phyloP scores from a whole-genome alignment of 208 protist genomes.

The Phytomonas serpens region DNA sequence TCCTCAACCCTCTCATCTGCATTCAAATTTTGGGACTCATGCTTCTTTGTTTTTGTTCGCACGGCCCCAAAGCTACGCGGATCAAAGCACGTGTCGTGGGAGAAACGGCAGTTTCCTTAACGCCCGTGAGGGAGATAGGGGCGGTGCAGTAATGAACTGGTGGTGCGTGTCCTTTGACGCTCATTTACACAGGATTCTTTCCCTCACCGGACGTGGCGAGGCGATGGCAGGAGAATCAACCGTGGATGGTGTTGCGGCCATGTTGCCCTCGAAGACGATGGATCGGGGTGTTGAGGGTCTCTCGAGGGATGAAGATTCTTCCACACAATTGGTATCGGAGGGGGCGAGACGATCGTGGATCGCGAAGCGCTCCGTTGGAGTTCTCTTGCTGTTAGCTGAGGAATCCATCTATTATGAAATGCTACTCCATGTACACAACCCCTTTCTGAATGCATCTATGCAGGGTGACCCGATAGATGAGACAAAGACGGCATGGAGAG shows the following conservation, averaged over 20 bases:
- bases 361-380: slow-evolving; percentile 16
- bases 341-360: not conserved
- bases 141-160: not conserved
- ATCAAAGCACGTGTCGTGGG: not conserved
- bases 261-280: too few relatives aligned
- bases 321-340: not conserved
- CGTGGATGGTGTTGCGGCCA: too few relatives aligned
- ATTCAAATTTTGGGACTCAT: not conserved
- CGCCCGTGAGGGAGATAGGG: not conserved
- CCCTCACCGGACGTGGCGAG: not conserved
- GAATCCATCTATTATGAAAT: slow-evolving; percentile 28
- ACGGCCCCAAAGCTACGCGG: not conserved
- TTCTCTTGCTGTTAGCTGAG: slow-evolving; percentile 23
- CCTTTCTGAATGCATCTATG: not conserved
- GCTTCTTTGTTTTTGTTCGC: not conserved
- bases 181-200: not conserved
- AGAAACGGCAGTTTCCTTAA: not conserved
- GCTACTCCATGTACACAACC: slow-evolving; percentile 16
- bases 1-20: not conserved
- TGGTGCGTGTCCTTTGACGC: not conserved
- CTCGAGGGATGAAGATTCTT: not conserved
- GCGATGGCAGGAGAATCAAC: not conserved
- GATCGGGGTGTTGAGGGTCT: too few relatives aligned
- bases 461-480: too few relatives aligned
- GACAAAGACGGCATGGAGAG: too few relatives aligned